Percentiles rank a stretch among this genome's conserved stretches.
These are phyloP conservation scores for Aspergillus sparsus DNA, from an alignment of 495 filamentous ascomycete genomes.

Conservation along the genomic window DNA sequence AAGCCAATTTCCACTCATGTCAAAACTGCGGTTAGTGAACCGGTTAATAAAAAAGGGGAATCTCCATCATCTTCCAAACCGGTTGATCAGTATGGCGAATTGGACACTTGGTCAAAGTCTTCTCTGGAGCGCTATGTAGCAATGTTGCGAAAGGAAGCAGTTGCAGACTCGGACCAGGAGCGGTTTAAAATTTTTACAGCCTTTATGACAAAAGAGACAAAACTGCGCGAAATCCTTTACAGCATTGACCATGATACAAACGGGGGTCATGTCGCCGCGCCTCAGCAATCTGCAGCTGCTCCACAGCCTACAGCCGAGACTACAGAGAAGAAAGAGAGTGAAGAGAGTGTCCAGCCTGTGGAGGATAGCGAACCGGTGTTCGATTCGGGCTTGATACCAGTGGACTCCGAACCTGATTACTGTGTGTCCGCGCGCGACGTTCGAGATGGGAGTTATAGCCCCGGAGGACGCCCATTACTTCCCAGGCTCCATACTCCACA, in stretches of 20 bases:
- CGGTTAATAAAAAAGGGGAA: constrained; percentile 5
- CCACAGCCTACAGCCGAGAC: constrained; percentile 14
- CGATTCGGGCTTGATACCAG: constrained; percentile 42
- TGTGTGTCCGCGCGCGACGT: constrained; percentile 25
- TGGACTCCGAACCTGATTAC: constrained; percentile 31
- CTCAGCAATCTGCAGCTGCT: constrained; percentile 14
- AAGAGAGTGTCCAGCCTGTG: constrained; percentile 9
- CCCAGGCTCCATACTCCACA: constrained; percentile 23
- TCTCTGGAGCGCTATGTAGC: constrained; percentile 53
- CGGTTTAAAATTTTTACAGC: constrained; percentile 53
- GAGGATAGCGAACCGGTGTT: constrained; percentile 20
- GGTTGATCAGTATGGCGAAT: constrained; percentile 49
- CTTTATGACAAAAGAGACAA: constrained; percentile 53
- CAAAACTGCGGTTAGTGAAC: constrained; percentile 12
- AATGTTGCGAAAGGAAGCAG: constrained; percentile 55
- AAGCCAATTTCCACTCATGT: background rate
- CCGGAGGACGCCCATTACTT: constrained; percentile 51
- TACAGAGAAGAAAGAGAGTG: background rate
- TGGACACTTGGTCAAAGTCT: constrained; percentile 55
- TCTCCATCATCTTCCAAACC: constrained; percentile 16
- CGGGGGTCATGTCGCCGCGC: constrained; percentile 13
- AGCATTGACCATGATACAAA: constrained; percentile 45
- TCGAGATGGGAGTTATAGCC: constrained; percentile 44
- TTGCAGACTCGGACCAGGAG: constrained; percentile 51
- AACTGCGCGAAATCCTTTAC: constrained; percentile 54